Percentiles rank a stretch among this genome's conserved stretches.
These are phyloP conservation scores for Aureobasidium leucospermi DNA, from an alignment of 2,329 filamentous ascomycete species.

Conservation along the genomic window DNA sequence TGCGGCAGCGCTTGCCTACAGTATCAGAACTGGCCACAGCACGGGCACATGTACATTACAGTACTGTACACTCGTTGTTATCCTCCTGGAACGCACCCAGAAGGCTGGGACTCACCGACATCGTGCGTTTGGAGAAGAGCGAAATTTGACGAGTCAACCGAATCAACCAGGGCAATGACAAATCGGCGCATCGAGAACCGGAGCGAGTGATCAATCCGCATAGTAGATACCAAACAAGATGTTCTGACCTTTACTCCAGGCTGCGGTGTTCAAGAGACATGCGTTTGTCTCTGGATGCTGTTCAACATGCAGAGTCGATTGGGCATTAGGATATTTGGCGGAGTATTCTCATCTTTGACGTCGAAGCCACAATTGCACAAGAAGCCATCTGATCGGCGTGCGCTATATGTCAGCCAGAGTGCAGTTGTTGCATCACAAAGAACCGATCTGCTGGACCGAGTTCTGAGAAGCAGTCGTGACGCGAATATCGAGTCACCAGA, in stretches of 20 bases:
- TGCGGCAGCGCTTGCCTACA: conserved; percentile 9
- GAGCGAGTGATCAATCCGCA: not conserved
- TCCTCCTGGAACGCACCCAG: not conserved
- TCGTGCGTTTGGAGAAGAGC: not conserved
- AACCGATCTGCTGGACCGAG: not conserved
- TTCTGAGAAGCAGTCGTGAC: not conserved
- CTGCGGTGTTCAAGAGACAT: conserved; percentile 3
- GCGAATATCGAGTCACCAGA: conserved; percentile 7
- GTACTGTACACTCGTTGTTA: not conserved
- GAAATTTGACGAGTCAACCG: not conserved
- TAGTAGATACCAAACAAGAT: not conserved
- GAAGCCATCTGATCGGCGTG: conserved; percentile 8
- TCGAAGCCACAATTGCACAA: conserved; percentile 9
- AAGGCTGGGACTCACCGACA: not conserved
- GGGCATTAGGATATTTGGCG: not conserved
- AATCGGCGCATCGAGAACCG: not conserved
- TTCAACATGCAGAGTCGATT: conserved; percentile 7
- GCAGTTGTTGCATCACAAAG: conserved; percentile 4
- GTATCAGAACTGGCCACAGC: not conserved
- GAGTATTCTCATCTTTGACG: conserved; percentile 7
- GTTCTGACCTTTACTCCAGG: not conserved
- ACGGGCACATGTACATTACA: not conserved
- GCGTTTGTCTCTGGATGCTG: not conserved
- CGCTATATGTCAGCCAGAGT: conserved; percentile 2
- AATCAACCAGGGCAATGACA: not conserved